Evolutionary conservation across 805 yeast genomes (phyloP).

Genomic region (Kodamaea laetipori): DNA sequence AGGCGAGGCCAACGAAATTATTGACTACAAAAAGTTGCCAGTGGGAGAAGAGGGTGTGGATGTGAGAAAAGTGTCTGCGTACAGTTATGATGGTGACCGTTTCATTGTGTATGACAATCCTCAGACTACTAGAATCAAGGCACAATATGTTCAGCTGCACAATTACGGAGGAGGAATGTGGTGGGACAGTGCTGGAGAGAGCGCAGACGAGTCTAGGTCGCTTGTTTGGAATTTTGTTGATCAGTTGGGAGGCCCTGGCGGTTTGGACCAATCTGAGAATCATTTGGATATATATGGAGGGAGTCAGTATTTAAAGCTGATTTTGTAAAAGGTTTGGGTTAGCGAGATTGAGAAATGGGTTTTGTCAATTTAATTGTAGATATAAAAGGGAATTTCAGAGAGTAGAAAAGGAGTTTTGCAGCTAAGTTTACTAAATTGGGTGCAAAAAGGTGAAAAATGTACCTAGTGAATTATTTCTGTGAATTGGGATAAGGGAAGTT

Average conservation of each 20-base stretch:
- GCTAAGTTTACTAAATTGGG: too few species aligned
- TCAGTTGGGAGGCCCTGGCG: conserved; percentile 30
- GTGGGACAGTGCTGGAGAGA: conserved; percentile 93
- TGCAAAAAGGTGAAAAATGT: too few species aligned
- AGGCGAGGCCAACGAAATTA: conserved; percentile 34
- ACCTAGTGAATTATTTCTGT: too few species aligned
- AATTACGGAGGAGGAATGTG: conserved; percentile 84
- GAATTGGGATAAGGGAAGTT: too few species aligned
- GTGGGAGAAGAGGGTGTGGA: conserved; percentile 55
- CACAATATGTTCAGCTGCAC: conserved; percentile 50
- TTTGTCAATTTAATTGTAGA: too few species aligned
- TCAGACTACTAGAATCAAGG: conserved; percentile 56
- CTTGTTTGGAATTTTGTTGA: conserved; percentile 49
- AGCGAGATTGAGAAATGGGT: too few species aligned
- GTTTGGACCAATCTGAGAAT: conserved; percentile 21
- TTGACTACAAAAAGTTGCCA: conserved; percentile 61
- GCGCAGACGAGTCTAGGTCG: conserved; percentile 34
- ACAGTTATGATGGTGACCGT: conserved; percentile 16
- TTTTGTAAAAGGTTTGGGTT: too few species aligned
- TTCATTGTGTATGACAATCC: conserved; percentile 64
- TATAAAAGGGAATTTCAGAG: too few species aligned
- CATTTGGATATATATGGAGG: conserved; percentile 17
- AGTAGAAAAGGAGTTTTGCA: too few species aligned
- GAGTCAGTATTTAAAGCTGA: conserved; percentile 17
- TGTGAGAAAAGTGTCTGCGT: conserved; percentile 47